Evolutionary conservation across 2,329 filamentous ascomycete species (phyloP).

Genomic region (Xylariaceae sp.): DNA sequence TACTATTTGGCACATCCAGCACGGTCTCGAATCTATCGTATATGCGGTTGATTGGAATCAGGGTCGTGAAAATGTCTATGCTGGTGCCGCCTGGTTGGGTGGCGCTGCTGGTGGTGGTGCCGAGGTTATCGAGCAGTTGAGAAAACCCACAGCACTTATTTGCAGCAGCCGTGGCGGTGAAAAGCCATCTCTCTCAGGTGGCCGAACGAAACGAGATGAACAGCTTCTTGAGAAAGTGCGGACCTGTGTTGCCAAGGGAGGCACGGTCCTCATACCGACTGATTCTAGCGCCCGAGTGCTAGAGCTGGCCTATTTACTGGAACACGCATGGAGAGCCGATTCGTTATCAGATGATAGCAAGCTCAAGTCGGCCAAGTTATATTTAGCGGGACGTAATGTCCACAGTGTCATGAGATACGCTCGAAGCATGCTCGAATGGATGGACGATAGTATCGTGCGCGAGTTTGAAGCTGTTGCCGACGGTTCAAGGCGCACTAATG

Average conservation of each 20-base stretch:
- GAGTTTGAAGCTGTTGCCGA: conserved; percentile 75
- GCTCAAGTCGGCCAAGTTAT: conserved; percentile 57
- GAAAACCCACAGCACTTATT: conserved; percentile 87
- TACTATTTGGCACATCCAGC: conserved; percentile 98
- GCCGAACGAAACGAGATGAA: conserved; percentile 78
- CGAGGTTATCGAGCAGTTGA: conserved; percentile 88
- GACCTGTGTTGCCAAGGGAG: conserved; percentile 70
- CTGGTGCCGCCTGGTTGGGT: conserved; percentile 89
- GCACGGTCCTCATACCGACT: conserved; percentile 86
- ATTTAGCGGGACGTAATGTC: conserved; percentile 79
- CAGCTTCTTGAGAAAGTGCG: conserved; percentile 77
- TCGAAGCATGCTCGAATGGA: conserved; percentile 97
- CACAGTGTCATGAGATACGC: conserved; percentile 86
- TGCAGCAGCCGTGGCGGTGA: conserved; percentile 83
- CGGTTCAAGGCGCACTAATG: conserved; percentile 40
- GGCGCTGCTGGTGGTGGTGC: conserved; percentile 73
- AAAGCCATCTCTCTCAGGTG: conserved; percentile 62
- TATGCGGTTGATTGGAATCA: conserved; percentile 99
- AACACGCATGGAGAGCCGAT: conserved; percentile 81
- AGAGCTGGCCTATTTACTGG: conserved; percentile 85
- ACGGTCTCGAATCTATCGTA: conserved; percentile 92
- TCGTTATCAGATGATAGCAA: conserved; percentile 46
- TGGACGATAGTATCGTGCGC: conserved; percentile 90
- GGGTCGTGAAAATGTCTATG: conserved; percentile 89
- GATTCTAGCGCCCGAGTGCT: conserved; percentile 94